Evolutionary conservation across 2,329 filamentous ascomycete genomes (phyloP).

Genomic region (Talaromyces islandicus): DNA sequence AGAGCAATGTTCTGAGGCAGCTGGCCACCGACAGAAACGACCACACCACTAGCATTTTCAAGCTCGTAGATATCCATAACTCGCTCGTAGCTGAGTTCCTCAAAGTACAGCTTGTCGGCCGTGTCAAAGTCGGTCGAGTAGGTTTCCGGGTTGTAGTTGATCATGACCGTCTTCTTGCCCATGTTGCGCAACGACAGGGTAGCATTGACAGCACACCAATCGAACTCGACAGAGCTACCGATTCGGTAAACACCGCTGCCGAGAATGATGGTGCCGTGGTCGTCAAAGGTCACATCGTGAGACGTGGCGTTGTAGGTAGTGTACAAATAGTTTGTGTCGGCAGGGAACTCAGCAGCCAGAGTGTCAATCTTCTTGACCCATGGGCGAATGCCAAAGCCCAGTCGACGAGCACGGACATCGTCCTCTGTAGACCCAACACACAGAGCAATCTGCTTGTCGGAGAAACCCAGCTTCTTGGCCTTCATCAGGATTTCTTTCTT

Average conservation of each 20-base stretch:
- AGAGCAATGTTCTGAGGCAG: slow-evolving; percentile 96
- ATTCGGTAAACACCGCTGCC: slow-evolving; percentile 97
- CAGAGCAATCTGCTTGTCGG: slow-evolving; percentile 86
- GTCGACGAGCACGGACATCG: slow-evolving; percentile 76
- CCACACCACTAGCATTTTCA: slow-evolving; percentile 75
- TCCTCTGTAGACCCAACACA: slow-evolving; percentile 83
- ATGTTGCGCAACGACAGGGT: slow-evolving; percentile 75
- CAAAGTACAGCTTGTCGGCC: slow-evolving; percentile 91
- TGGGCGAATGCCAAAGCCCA: slow-evolving; percentile 81
- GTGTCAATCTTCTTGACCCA: slow-evolving; percentile 99
- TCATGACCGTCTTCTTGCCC: slow-evolving; percentile 97
- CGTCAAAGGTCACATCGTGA: slow-evolving; percentile 90
- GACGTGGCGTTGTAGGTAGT: slow-evolving; percentile 95
- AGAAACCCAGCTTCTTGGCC: slow-evolving; percentile 97
- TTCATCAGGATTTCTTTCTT: slow-evolving; percentile 84
- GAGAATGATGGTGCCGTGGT: slow-evolving; percentile 82
- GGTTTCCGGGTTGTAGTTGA: slow-evolving; percentile 87
- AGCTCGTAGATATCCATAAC: slow-evolving; percentile 99
- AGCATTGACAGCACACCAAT: slow-evolving; percentile 94
- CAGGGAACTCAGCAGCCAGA: slow-evolving; percentile 91
- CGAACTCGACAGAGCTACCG: slow-evolving; percentile 95
- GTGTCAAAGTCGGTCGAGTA: slow-evolving; percentile 78
- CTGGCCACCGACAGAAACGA: slow-evolving; percentile 93
- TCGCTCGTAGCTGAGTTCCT: slow-evolving; percentile 92
- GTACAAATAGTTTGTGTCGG: slow-evolving; percentile 91